phyloP scores from a whole-genome alignment of 2,329 filamentous ascomycete genomes.

The Aspergillus puulaauensis region DNA sequence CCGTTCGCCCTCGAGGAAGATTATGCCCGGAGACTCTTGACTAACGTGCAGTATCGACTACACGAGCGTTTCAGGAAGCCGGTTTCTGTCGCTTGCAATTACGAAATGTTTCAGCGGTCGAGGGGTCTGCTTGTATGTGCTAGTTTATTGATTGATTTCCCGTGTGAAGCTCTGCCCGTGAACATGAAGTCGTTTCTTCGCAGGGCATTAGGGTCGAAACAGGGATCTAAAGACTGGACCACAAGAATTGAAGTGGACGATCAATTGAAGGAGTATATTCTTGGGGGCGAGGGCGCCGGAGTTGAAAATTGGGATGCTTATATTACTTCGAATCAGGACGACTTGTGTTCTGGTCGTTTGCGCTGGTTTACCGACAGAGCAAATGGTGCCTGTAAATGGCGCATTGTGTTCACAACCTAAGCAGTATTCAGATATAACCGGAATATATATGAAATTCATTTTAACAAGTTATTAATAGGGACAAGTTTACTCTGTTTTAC shows the following conservation, averaged over 20 bases:
- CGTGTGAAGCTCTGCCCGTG: neutral
- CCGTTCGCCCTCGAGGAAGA: neutral
- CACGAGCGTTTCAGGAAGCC: neutral
- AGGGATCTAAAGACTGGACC: neutral
- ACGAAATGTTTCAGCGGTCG: neutral
- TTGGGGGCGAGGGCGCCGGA: neutral
- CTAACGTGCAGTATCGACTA: neutral
- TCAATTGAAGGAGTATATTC: neutral
- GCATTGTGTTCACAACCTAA: neutral
- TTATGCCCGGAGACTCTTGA: neutral
- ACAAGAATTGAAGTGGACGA: neutral
- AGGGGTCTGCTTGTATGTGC: neutral
- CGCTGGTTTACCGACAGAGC: neutral
- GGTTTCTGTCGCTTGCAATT: neutral
- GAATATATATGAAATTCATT: too few species aligned
- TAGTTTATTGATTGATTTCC: neutral
- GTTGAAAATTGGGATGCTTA: neutral
- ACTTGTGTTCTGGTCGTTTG: neutral
- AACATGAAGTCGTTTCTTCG: neutral
- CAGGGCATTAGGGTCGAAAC: neutral
- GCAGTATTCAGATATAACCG: neutral
- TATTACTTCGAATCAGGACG: neutral
- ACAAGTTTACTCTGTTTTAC: too few species aligned
- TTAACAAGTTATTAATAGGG: too few species aligned
- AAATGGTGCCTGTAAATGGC: neutral